phyloP scores from a whole-genome alignment of 306 rosid genomes.

The Prunus persica region DNA sequence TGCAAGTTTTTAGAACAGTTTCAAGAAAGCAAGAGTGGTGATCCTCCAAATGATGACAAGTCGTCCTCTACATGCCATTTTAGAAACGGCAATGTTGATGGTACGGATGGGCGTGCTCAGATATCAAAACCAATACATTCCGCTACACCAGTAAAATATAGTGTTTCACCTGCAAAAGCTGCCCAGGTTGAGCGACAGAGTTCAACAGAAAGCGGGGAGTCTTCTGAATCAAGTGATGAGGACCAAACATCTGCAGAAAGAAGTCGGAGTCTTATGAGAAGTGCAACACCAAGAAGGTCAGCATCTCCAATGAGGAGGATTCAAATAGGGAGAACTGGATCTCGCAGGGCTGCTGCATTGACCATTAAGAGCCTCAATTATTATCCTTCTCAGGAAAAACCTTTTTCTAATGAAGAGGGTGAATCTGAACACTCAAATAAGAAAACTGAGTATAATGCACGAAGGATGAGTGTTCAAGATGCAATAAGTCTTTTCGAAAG shows the following conservation, averaged over 20 bases:
- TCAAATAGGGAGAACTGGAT: constrained; percentile 85
- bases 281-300: constrained; percentile 76
- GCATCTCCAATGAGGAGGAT: constrained; percentile 98
- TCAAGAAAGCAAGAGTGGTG: constrained; percentile 31
- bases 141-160: constrained; percentile 60
- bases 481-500: constrained; percentile 92
- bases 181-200: constrained; percentile 76
- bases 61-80: constrained; percentile 21
- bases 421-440: constrained; percentile 49
- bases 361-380: constrained; percentile 81
- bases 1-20: constrained; percentile 50
- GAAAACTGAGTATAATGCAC: constrained; percentile 66
- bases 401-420: constrained; percentile 57
- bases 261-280: constrained; percentile 76
- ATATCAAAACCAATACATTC: constrained; percentile 40
- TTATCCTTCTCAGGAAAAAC: constrained; percentile 63
- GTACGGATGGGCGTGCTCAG: constrained; percentile 25
- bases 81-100: constrained; percentile 32
- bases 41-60: constrained; percentile 39
- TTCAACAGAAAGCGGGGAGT: constrained; percentile 71
- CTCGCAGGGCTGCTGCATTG: constrained; percentile 82
- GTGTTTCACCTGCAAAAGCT: constrained; percentile 93
- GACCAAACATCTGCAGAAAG: constrained; percentile 66
- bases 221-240: constrained; percentile 70
- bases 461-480: constrained; percentile 90